Evolutionary conservation across 805 yeast genomes (phyloP).

Genomic region (Zygosaccharomyces bisporus): DNA sequence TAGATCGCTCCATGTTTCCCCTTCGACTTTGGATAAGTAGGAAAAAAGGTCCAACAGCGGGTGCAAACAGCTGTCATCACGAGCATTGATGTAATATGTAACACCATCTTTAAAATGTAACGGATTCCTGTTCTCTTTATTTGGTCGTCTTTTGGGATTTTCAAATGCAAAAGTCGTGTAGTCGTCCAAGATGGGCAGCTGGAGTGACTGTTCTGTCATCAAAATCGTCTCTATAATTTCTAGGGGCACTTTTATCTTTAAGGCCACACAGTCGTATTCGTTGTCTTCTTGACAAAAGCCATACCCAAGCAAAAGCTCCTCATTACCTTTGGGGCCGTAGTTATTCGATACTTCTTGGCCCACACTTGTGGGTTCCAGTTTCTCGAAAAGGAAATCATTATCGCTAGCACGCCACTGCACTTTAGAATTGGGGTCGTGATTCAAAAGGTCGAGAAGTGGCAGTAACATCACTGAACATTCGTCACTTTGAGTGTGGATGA

Average conservation of each 20-base stretch:
- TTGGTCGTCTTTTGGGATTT: not conserved
- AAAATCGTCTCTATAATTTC: conserved; percentile 31
- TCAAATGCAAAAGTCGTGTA: conserved; percentile 41
- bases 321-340: conserved; percentile 89
- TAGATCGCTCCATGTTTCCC: conserved; percentile 36
- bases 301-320: conserved; percentile 76
- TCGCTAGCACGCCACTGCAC: conserved; percentile 58
- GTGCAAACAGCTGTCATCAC: conserved; percentile 16
- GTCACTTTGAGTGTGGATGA: conserved; percentile 36
- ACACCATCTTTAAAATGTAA: conserved; percentile 33
- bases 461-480: conserved; percentile 57
- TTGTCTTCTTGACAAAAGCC: conserved; percentile 48
- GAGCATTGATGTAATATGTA: conserved; percentile 33
- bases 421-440: conserved; percentile 60
- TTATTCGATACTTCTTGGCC: conserved; percentile 64
- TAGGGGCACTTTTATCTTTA: conserved; percentile 50
- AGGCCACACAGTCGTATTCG: conserved; percentile 57
- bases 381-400: conserved; percentile 49
- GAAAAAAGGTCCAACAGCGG: conserved; percentile 34
- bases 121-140: conserved; percentile 8
- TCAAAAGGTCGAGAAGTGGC: conserved; percentile 75
- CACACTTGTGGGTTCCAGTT: conserved; percentile 19
- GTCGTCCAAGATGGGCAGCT: conserved; percentile 39
- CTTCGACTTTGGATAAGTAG: conserved; percentile 37
- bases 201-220: conserved; percentile 35